Evolutionary conservation across 495 filamentous ascomycete species (phyloP).

Genomic region (Aspergillus bertholletiae): DNA sequence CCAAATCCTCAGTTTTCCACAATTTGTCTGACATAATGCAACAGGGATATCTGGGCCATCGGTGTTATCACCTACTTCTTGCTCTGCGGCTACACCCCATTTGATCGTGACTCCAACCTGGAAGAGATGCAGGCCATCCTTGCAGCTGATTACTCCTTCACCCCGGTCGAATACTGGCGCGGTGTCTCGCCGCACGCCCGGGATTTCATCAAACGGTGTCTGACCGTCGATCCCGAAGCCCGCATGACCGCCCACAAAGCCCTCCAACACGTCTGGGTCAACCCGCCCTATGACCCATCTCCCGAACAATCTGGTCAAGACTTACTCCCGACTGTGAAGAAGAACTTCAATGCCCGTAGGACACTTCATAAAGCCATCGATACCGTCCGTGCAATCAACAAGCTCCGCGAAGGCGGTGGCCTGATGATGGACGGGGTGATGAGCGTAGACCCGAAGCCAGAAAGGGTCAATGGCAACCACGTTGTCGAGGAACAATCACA

Average conservation of each 20-base stretch:
- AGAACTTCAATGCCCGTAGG: conserved; percentile 96
- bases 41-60: conserved; percentile 74
- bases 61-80: conserved; percentile 93
- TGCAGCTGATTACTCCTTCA: conserved; percentile 92
- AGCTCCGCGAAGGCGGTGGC: conserved; percentile 79
- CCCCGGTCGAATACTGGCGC: conserved; percentile 95
- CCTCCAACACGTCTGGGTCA: conserved; percentile 83
- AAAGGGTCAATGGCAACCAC: conserved; percentile 44
- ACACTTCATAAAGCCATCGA: conserved; percentile 97
- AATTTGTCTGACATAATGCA: neutral
- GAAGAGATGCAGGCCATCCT: conserved; percentile 99
- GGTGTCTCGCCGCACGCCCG: conserved; percentile 81
- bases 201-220: conserved; percentile 82
- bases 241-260: conserved; percentile 96
- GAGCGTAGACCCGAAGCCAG: conserved; percentile 59
- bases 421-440: conserved; percentile 78
- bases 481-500: conserved; percentile 33
- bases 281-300: conserved; percentile 43
- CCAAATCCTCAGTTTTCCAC: neutral
- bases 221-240: conserved; percentile 81
- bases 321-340: conserved; percentile 88
- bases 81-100: conserved; percentile 96
- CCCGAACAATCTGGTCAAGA: conserved; percentile 49
- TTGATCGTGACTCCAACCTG: conserved; percentile 94
- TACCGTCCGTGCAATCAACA: conserved; percentile 97